Evolutionary conservation across 345 rosid genomes (phyloP).

Genomic region (Theobroma cacao): DNA sequence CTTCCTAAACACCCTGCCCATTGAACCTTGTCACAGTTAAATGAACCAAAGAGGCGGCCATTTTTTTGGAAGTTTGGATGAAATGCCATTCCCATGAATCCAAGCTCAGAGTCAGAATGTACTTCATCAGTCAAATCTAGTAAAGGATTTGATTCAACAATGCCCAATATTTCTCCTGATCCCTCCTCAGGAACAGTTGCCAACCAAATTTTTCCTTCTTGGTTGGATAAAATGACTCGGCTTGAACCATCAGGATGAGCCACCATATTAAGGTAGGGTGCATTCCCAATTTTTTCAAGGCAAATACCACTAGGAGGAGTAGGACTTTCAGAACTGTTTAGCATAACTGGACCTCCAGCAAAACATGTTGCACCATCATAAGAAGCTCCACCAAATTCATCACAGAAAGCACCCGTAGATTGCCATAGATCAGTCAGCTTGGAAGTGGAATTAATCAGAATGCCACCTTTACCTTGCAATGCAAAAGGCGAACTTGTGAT

Average conservation of each 20-base stretch:
- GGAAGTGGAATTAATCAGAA: conserved; percentile 15
- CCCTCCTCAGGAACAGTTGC: conserved; percentile 57
- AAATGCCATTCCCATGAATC: conserved; percentile 78
- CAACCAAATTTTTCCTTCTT: conserved; percentile 57
- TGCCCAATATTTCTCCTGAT: conserved; percentile 39
- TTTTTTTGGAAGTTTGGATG: conserved; percentile 67
- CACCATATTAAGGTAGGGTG: conserved; percentile 69
- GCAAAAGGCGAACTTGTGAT: conserved; percentile 33
- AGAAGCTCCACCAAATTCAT: conserved; percentile 39
- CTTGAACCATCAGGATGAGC: conserved; percentile 79
- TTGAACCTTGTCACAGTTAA: conserved; percentile 71
- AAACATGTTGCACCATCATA: conserved; percentile 38
- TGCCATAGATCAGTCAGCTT: conserved; percentile 37
- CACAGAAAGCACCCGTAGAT: conserved; percentile 36
- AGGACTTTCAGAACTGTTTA: conserved; percentile 27
- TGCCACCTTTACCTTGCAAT: conserved; percentile 12
- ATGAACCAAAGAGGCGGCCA: conserved; percentile 69
- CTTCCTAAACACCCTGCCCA: conserved; percentile 70
- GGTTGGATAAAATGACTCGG: conserved; percentile 63
- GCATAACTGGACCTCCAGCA: conserved; percentile 31
- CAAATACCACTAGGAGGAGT: conserved; percentile 54
- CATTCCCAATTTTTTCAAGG: conserved; percentile 63
- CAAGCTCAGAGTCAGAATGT: conserved; percentile 44
- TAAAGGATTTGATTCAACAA: conserved; percentile 51
- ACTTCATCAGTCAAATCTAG: conserved; percentile 65